Percentiles rank a stretch among this genome's conserved stretches.
Evolutionary conservation across 306 rosid genomes (phyloP).

Genomic region (Sicyos edulis): DNA sequence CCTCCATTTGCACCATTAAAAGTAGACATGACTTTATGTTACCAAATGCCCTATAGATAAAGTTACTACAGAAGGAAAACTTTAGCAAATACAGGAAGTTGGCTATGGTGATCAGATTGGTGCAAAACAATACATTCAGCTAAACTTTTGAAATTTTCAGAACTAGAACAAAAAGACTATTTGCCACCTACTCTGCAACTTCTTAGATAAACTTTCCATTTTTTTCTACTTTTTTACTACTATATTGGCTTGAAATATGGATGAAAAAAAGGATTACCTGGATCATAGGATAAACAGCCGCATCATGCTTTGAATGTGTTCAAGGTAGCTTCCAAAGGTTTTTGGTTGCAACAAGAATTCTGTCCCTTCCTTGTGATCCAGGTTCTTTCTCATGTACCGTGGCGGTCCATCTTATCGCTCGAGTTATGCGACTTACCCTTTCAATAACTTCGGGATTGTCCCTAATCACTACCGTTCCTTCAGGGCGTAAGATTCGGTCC

Average conservation of each 20-base stretch:
- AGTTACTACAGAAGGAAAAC: neutral
- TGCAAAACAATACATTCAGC: neutral
- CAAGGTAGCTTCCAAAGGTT: conserved; percentile 52
- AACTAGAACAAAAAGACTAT: conserved; percentile 5
- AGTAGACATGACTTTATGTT: neutral
- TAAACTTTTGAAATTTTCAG: neutral
- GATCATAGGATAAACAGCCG: neutral
- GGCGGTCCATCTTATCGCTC: conserved; percentile 62
- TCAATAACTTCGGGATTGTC: conserved; percentile 73
- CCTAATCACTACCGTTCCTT: conserved; percentile 78
- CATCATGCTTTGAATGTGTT: conserved; percentile 39
- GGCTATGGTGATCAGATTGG: neutral
- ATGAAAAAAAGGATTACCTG: conserved; percentile 33
- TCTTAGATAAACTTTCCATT: conserved; percentile 25
- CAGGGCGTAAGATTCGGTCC: conserved; percentile 85
- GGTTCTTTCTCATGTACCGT: conserved; percentile 62
- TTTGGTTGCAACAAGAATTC: conserved; percentile 72
- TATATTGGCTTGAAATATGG: conserved; percentile 17
- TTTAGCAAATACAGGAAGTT: conserved; percentile 2
- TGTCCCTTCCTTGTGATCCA: conserved; percentile 67
- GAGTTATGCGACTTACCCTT: conserved; percentile 63
- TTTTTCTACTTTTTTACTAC: conserved; percentile 2
- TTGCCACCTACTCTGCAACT: conserved; percentile 7
- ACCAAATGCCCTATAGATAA: conserved; percentile 11
- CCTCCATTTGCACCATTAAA: conserved; percentile 13